These are phyloP conservation scores for Hypoxylon lienhwacheense DNA, from an alignment of 495 filamentous ascomycete species.

Conservation along the genomic window DNA sequence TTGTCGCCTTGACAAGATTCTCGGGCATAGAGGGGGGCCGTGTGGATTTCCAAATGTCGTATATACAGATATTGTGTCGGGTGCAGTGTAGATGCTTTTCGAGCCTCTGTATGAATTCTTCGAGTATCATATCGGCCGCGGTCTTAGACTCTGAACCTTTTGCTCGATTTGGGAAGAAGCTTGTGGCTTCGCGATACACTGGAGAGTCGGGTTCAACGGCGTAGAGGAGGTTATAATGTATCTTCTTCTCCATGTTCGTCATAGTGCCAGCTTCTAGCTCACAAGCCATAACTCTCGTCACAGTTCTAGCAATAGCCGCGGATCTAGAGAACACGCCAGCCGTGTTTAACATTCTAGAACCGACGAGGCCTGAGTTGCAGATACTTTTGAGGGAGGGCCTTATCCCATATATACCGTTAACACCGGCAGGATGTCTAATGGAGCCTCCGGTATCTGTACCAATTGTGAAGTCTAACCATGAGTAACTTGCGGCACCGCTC, in stretches of 20 bases:
- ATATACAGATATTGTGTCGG: constrained; percentile 20
- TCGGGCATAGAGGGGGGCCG: constrained; percentile 16
- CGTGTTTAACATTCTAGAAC: constrained; percentile 51
- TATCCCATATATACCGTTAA: constrained; percentile 45
- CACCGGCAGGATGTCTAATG: constrained; percentile 42
- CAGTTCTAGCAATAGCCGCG: constrained; percentile 47
- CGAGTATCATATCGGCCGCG: constrained; percentile 18
- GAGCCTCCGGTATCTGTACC: constrained; percentile 50
- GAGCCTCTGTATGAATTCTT: constrained; percentile 19
- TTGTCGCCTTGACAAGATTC: constrained; percentile 31
- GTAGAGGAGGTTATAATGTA: constrained; percentile 6
- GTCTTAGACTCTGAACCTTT: not conserved
- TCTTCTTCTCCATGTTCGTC: not conserved
- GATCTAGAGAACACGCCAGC: constrained; percentile 47
- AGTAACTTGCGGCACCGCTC: constrained; percentile 52
- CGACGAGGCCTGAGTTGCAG: constrained; percentile 44
- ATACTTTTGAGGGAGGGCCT: constrained; percentile 51
- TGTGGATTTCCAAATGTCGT: constrained; percentile 25
- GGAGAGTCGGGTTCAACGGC: not conserved
- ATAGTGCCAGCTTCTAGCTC: constrained; percentile 39
- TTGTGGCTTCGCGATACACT: not conserved
- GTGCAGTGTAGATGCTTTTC: constrained; percentile 25
- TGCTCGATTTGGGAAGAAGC: constrained; percentile 1
- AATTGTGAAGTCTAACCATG: constrained; percentile 58
- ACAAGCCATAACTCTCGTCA: constrained; percentile 10